A percentile compares a stretch with the other conserved stretches of the same genome.
These are phyloP conservation scores for Eucalyptus cloeziana DNA, from an alignment of 345 rosid genomes.

Conservation along the genomic window DNA sequence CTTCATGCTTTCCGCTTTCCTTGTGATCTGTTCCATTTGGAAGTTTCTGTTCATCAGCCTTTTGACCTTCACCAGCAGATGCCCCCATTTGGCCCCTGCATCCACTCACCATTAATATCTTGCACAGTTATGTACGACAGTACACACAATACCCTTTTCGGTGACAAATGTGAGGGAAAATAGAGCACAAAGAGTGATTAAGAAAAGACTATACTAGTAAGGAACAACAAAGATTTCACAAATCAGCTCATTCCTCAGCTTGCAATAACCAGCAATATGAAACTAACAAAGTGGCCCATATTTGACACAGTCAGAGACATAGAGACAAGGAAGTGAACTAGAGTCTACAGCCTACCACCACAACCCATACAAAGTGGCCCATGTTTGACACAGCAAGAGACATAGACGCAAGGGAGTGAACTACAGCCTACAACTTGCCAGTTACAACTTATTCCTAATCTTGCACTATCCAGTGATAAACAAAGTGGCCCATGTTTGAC, in stretches of 20 bases:
- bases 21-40: slow-evolving; percentile 17
- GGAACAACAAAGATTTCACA: background rate
- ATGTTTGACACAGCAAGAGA: background rate
- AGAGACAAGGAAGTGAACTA: background rate
- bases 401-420: background rate
- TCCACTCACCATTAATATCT: background rate
- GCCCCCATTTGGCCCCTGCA: slow-evolving; percentile 78
- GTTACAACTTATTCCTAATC: background rate
- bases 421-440: background rate
- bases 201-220: background rate
- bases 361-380: background rate
- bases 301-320: background rate
- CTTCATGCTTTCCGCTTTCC: slow-evolving; percentile 16
- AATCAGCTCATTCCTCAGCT: background rate
- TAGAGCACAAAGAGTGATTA: background rate
- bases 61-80: slow-evolving; percentile 18
- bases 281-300: background rate
- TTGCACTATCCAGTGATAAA: background rate
- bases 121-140: background rate
- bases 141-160: background rate
- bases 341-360: background rate
- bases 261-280: background rate
- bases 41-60: slow-evolving; percentile 15
- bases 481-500: background rate
- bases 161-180: background rate